Evolutionary conservation across 306 rosid genomes (phyloP).

Genomic region (Psophocarpus tetragonolobus): DNA sequence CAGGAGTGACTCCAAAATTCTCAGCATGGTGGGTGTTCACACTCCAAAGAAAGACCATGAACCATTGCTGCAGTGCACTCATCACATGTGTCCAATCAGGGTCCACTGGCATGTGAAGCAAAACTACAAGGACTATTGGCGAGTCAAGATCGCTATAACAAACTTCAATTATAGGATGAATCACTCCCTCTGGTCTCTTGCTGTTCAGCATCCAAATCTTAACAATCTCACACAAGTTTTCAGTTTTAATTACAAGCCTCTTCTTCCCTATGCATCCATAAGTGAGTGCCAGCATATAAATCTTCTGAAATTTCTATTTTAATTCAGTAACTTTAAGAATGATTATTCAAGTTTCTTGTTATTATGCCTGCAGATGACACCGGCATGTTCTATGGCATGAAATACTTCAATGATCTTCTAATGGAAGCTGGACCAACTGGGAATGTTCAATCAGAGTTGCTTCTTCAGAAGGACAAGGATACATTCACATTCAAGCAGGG

Average conservation of each 20-base stretch:
- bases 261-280: slow-evolving; percentile 70
- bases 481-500: slow-evolving; percentile 90
- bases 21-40: slow-evolving; percentile 63
- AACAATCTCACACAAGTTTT: slow-evolving; percentile 90
- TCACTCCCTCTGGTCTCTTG: slow-evolving; percentile 83
- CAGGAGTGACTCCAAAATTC: slow-evolving; percentile 75
- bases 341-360: not conserved
- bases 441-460: slow-evolving; percentile 81
- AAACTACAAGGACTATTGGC: slow-evolving; percentile 90
- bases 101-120: slow-evolving; percentile 88
- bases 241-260: slow-evolving; percentile 89
- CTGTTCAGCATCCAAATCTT: slow-evolving; percentile 90
- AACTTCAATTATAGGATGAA: slow-evolving; percentile 85
- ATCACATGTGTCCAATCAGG: slow-evolving; percentile 92
- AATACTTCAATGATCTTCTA: slow-evolving; percentile 70
- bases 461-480: slow-evolving; percentile 70
- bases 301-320: not conserved
- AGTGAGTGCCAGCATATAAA: slow-evolving; percentile 53
- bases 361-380: slow-evolving; percentile 73
- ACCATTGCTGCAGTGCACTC: slow-evolving; percentile 82
- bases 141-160: slow-evolving; percentile 77
- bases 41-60: slow-evolving; percentile 70
- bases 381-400: slow-evolving; percentile 87
- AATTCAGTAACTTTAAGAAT: slow-evolving; percentile 8
- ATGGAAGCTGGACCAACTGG: slow-evolving; percentile 91